Evolutionary conservation across 2,329 filamentous ascomycete species (phyloP), one percentile per base, ranked within the genome.

Genomic region (Cladorrhinum sp.): DNA sequence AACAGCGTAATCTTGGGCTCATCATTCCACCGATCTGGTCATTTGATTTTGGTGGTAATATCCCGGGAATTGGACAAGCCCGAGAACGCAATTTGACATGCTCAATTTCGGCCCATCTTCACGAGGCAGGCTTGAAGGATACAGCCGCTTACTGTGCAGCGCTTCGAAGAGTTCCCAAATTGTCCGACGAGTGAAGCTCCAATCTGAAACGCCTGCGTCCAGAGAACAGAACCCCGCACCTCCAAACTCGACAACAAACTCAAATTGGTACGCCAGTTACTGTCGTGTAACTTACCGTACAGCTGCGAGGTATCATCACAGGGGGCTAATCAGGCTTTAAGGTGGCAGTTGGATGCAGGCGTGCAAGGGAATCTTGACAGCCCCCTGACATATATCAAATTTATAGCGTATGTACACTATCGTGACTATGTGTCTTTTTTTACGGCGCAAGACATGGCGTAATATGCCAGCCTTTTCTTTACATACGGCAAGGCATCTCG

Each of bases 311-410:
- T 42, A 55, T 54, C 51, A 55, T 55, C 42, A 39, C 53, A 55
- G 23, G 53, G 53, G 33, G 42, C 53, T 42, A 55, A 55, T 24
- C 53, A 46, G 53, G 53, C 53, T 55, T 55, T 55, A 55, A 46
- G 53, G 53, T 55, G 18, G 53, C n/a, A 55, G 21, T 24, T 26
- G 53, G 21, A 28, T 36, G 33, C 33, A 16, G 9, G 14, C 12
- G 4, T 36, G 33, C 33, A 36, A 36, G 33, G 33, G 33, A 36
- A 36, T 36, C 33, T 36, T 36, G 33, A 36, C 33, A 36, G 12
- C 33, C 33, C 42, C 42, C 42, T 46, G 42, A 46, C 42, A 46
- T 46, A 46, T 46, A 46, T 46, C 42, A 46, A 16, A 46, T 20
- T 20, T 46, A 46, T 46, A 21, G 5, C 12, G 33, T 36, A 36